A percentile compares a stretch with the other conserved stretches of the same genome.
These are phyloP conservation scores for Trichoderma citrinoviride DNA, from an alignment of 2,329 filamentous ascomycete genomes.

Conservation along the genomic window DNA sequence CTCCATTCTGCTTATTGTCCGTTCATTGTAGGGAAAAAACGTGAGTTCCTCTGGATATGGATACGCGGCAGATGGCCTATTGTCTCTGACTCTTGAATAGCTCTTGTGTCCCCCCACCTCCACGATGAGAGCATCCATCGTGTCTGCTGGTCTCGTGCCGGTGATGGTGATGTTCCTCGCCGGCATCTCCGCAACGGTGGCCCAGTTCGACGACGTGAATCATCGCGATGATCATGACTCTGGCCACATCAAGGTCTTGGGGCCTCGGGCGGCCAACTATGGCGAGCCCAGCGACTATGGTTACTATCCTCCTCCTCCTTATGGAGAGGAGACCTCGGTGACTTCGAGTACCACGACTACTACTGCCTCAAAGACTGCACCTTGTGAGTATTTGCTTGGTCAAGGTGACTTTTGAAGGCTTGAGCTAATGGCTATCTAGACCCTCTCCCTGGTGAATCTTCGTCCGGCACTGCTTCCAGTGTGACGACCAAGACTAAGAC, in stretches of 20 bases:
- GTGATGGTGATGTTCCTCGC: conserved; percentile 28
- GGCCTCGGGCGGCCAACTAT: conserved; percentile 22
- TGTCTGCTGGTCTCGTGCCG: conserved; percentile 36
- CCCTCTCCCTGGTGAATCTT: neutral
- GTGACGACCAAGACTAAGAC: conserved; percentile 8
- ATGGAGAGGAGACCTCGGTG: conserved; percentile 23
- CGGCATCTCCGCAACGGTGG: conserved; percentile 18
- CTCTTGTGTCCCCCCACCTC: conserved; percentile 12
- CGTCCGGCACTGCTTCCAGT: conserved; percentile 3
- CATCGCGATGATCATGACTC: neutral
- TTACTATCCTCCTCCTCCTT: conserved; percentile 25
- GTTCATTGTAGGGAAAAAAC: conserved; percentile 2
- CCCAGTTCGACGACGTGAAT: conserved; percentile 8
- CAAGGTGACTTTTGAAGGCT: neutral
- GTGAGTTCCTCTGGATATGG: conserved; percentile 10
- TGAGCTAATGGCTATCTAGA: conserved; percentile 9
- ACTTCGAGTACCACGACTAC: conserved; percentile 9
- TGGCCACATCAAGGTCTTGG: conserved; percentile 15
- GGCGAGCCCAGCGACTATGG: conserved; percentile 25
- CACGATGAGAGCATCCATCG: conserved; percentile 39
- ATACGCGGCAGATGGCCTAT: neutral
- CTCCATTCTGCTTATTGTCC: neutral
- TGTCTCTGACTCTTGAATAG: conserved; percentile 20
- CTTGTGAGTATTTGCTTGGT: conserved; percentile 18
- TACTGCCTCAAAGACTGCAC: conserved; percentile 3